These are phyloP conservation scores for Brassica cretica DNA, from an alignment of 345 rosid species.

Conservation along the genomic window DNA sequence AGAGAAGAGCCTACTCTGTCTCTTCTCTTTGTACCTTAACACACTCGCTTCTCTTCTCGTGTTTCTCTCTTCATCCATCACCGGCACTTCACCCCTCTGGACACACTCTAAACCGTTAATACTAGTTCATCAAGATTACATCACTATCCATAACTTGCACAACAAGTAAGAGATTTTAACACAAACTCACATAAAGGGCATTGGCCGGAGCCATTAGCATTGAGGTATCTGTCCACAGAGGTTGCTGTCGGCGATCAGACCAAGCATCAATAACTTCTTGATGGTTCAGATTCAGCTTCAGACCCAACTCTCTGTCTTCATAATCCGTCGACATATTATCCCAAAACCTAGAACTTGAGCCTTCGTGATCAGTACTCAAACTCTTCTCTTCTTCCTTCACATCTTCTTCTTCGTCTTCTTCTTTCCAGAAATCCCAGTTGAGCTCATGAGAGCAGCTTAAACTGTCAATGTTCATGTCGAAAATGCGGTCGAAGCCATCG, in stretches of 20 bases:
- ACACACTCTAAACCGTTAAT: neutral
- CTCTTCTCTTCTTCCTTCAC: conserved; percentile 5
- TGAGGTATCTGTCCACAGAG: conserved; percentile 45
- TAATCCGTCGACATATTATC: conserved; percentile 32
- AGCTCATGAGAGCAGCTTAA: conserved; percentile 46
- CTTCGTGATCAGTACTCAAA: conserved; percentile 37
- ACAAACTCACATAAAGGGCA: conserved; percentile 51
- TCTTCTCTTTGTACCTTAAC: conserved; percentile 74
- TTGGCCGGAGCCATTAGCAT: conserved; percentile 32
- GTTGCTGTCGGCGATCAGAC: conserved; percentile 50
- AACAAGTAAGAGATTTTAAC: conserved; percentile 16
- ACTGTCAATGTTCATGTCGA: conserved; percentile 17
- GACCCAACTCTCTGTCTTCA: conserved; percentile 40
- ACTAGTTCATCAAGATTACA: neutral
- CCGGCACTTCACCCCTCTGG: conserved; percentile 69
- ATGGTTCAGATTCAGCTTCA: conserved; percentile 72
- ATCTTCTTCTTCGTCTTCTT: conserved; percentile 30
- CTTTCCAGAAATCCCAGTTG: conserved; percentile 34
- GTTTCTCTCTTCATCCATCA: conserved; percentile 65
- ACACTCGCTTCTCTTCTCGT: conserved; percentile 77
- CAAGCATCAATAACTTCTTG: conserved; percentile 73
- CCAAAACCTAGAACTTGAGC: conserved; percentile 38
- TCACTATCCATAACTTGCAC: conserved; percentile 5
- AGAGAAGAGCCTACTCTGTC: conserved; percentile 64
- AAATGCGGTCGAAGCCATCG: conserved; percentile 24